Evolutionary conservation across 345 rosid species (phyloP).

Genomic region (Populus tremula): DNA sequence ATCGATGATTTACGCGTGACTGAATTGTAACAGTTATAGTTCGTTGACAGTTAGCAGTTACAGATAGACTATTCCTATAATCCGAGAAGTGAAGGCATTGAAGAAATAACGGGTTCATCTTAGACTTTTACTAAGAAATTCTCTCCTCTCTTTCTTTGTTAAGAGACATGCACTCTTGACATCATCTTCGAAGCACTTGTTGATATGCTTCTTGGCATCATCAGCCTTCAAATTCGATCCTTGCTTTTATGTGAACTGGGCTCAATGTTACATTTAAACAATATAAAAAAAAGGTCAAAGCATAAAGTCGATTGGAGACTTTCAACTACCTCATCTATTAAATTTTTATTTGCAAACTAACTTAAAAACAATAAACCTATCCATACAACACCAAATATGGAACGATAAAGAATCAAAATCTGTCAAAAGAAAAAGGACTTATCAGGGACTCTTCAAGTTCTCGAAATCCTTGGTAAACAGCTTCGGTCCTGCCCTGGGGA

Average conservation of each 20-base stretch:
- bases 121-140: no score
- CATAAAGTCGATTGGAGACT: slow-evolving; percentile 1
- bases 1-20: no score
- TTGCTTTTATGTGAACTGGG: not conserved
- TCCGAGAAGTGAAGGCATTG: no score
- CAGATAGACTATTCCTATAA: no score
- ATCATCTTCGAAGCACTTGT: not conserved
- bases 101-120: no score
- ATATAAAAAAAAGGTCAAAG: not conserved
- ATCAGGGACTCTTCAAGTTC: slow-evolving; percentile 88
- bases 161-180: no score
- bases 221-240: not conserved
- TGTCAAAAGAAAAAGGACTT: slow-evolving; percentile 51
- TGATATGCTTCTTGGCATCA: not conserved
- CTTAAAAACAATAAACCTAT: not conserved
- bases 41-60: no score
- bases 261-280: not conserved
- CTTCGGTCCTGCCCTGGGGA: slow-evolving; percentile 69
- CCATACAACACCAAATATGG: slow-evolving; percentile 15
- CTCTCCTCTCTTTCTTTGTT: no score
- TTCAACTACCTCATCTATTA: not conserved
- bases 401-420: slow-evolving; percentile 32
- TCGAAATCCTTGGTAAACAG: slow-evolving; percentile 72
- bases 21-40: no score
- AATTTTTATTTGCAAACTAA: slow-evolving; percentile 8